Percentiles rank a stretch among this genome's conserved stretches.
Evolutionary conservation across 169 alveolate species (phyloP).

Genomic region (Plasmodium gallinaceum): DNA sequence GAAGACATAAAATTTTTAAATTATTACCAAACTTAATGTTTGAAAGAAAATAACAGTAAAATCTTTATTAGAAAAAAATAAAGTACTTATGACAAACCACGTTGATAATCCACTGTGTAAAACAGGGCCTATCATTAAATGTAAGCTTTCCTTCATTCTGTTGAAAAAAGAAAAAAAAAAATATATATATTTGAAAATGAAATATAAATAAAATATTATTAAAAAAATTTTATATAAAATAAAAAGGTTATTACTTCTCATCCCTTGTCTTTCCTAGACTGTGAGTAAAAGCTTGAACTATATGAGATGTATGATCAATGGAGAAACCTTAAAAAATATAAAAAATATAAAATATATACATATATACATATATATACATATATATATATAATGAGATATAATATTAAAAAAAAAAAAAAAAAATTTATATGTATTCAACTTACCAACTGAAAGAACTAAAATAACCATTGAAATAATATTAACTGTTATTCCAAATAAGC

Average conservation of each 20-base stretch:
- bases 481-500: slow-evolving; percentile 86
- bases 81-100: slow-evolving; percentile 84
- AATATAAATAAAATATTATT: not conserved
- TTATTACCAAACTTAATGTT: slow-evolving; percentile 85
- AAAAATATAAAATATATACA: not conserved
- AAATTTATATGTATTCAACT: slow-evolving; percentile 2
- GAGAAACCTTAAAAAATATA: slow-evolving; percentile 79
- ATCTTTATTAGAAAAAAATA: slow-evolving; percentile 84
- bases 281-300: slow-evolving; percentile 89
- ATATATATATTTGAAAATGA: not conserved
- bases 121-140: slow-evolving; percentile 88
- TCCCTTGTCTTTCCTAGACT: slow-evolving; percentile 85
- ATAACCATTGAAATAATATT: slow-evolving; percentile 90
- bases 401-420: too few relatives aligned
- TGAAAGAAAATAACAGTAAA: slow-evolving; percentile 86
- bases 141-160: slow-evolving; percentile 87
- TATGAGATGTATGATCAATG: slow-evolving; percentile 89
- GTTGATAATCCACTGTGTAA: slow-evolving; percentile 89
- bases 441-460: slow-evolving; percentile 87
- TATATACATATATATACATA: not conserved
- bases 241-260: slow-evolving; percentile 50
- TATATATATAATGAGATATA: not conserved
- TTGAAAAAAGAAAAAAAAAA: not conserved
- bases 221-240: not conserved
- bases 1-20: not conserved